Base-by-base conservation (phyloP, 352 stramenopile genomes). In the Phytophthora hybrid region DNA sequence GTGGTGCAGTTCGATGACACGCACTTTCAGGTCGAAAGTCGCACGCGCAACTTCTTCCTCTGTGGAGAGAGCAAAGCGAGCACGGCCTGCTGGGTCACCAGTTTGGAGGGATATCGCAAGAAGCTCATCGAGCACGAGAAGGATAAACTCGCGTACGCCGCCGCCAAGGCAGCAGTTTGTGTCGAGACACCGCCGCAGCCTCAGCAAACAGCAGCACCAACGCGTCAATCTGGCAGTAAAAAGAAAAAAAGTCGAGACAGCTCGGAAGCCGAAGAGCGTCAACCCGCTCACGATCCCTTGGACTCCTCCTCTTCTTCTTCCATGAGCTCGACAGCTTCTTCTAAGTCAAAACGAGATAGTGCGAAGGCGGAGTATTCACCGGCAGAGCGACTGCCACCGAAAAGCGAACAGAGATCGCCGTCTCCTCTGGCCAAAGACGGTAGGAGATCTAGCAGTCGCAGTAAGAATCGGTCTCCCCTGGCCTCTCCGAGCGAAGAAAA, bases 1-100 rank as follows among this genome's bases (percentile, higher is more conserved):
- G 81, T 96, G 54, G 71, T 94, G 41, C 86, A 93, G 78, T 96
- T 95, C 64, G 89, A 96, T 47, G 88, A 96, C 51, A 93, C 87
- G 39, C 88, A 93, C 46, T 96, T 96, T 56, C 89, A 96, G 54
- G 87, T 96, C 47, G 89, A 96, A 56, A 93, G 87, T 66, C 82
- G 85, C 14, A 93, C 82, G 31, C 88, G 88, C 55, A 96, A 95
- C 56, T 96, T 96, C 57, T 96, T 96, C 46, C 77, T 95, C 13
- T 93, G 89, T 31, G 88, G 86, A 47, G 89, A 96, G 41, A 96
- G 89, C 81, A 96, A 95, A 65, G 88, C 89, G 31, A 89, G 85
- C 59, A 91, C 89, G 1, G 74, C 78, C 18, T 94, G 88, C 63
- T 96, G 89, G 89, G 88, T 94, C 7, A 87, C 89, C 21, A 94